Evolutionary conservation across 805 yeast genomes (phyloP), one percentile per base, ranked within the genome.

Genomic region (Ogataea methanolica): DNA sequence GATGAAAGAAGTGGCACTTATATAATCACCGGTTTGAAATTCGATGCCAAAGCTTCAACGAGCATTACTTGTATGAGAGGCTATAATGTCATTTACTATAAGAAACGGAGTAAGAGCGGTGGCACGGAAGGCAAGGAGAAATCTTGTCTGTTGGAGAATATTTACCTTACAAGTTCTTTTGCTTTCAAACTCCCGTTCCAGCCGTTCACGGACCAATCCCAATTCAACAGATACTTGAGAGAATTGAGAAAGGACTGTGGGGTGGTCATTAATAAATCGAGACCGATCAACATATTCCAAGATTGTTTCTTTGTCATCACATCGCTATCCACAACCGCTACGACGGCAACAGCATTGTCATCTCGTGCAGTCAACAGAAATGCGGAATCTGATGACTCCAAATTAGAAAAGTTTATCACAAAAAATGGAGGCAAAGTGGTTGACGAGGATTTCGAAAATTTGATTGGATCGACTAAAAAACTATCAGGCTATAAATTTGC

Each of bases 61-160:
- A 52, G 53, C 0, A 72, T 83, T 6, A 62, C 71, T 42, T 83
- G 89, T 58, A 69, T 80, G 47, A 67, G 89, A 52, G 90, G 90
- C 0, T 83, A 69, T 56, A 81, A 82, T 57, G 66, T 72, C 0
- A 75, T 80, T 2, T 65, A 67, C 51, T 63, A 72, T 6, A 67
- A 58, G 48, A 65, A 59, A 41, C 52, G 26, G 15, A 15, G 41
- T 15, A 23, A n/a, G 7, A 17, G 7, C 5, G 41, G 15, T 19
- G 41, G 33, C 26, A 17, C 12, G 6, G 19, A 15, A 6, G 34
- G 17, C 15, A 9, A 11, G 23, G 41, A 39, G 21, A 14, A 23
- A 9, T 15, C 19, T 5, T 7, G 23, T n/a, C 33, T 33, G 6
- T 7, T 39, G 6, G 16, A 16, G 16, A 21, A 39, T n/a, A n/a